phyloP scores from a whole-genome alignment of 2,329 filamentous ascomycete species.

The Parafenestella ontariensis region DNA sequence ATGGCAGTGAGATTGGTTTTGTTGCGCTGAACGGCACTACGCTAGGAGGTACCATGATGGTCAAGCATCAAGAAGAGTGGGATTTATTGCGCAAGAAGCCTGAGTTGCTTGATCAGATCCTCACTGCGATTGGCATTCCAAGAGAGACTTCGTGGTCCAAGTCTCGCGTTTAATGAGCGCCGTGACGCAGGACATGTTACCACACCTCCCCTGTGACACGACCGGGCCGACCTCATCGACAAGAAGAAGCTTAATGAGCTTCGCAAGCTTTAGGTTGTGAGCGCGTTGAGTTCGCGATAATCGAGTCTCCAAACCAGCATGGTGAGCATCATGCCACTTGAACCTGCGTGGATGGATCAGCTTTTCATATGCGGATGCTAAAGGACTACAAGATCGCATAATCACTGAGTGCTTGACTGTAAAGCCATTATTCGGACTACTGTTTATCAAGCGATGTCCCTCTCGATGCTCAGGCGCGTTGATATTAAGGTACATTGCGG shows the following conservation, averaged over 20 bases:
- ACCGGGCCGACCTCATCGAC: background rate
- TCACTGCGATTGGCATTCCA: constrained; percentile 49
- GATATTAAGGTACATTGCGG: no score
- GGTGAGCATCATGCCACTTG: no score
- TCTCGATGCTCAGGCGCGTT: no score
- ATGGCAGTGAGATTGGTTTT: constrained; percentile 48
- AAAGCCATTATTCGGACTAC: no score
- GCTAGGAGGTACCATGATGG: constrained; percentile 65
- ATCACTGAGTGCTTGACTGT: no score
- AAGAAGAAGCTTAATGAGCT: background rate
- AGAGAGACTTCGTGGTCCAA: constrained; percentile 8
- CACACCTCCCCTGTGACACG: background rate
- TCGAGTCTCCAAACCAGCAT: no score
- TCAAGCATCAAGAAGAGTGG: constrained; percentile 63
- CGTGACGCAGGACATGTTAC: background rate
- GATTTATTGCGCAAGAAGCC: constrained; percentile 53
- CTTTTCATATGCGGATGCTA: no score
- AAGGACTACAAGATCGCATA: no score
- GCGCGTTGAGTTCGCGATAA: no score
- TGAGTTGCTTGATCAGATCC: constrained; percentile 52
- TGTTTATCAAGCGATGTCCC: no score
- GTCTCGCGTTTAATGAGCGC: constrained; percentile 8
- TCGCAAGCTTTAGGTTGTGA: background rate
- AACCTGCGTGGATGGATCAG: no score
- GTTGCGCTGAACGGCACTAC: constrained; percentile 65